These are phyloP conservation scores for Kodamaea sp. DNA, from an alignment of 1,139 yeast species.

Conservation along the genomic window DNA sequence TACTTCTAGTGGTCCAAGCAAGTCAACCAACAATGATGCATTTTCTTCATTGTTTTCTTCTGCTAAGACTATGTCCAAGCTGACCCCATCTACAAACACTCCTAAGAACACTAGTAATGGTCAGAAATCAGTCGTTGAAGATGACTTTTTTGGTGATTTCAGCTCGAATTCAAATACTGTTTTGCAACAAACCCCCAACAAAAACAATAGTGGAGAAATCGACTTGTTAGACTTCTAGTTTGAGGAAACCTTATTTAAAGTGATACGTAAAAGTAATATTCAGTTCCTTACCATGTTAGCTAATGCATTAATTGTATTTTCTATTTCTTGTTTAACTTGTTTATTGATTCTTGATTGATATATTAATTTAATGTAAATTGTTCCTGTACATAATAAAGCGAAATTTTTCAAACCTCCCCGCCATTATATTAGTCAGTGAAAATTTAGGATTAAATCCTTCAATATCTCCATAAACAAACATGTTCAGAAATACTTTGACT, in stretches of 20 bases:
- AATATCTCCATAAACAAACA: constrained; percentile 1
- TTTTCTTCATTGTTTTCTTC: constrained; percentile 77
- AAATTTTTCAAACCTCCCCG: not conserved
- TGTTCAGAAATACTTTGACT: constrained; percentile 14
- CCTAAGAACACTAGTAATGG: constrained; percentile 7
- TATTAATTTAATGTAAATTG: not conserved
- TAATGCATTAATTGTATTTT: not conserved
- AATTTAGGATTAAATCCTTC: not conserved
- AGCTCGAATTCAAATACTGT: constrained; percentile 8
- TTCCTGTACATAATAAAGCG: not conserved
- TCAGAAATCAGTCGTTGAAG: constrained; percentile 11
- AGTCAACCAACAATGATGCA: constrained; percentile 55
- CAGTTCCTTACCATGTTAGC: not conserved
- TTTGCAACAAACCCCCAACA: constrained; percentile 5
- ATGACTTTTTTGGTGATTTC: constrained; percentile 30
- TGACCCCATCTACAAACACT: constrained; percentile 12
- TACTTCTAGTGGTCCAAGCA: constrained; percentile 31
- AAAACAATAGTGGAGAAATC: constrained; percentile 25
- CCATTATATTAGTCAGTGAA: not conserved
- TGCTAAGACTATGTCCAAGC: constrained; percentile 51
- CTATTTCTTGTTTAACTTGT: not conserved
- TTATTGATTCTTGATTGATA: not conserved
- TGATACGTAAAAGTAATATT: not conserved
- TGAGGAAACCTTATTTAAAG: not conserved
- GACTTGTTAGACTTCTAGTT: constrained; percentile 42